These are phyloP conservation scores for Malassezia sympodialis DNA, from an alignment of 1,284 basidiomycete genomes.

Conservation along the genomic window DNA sequence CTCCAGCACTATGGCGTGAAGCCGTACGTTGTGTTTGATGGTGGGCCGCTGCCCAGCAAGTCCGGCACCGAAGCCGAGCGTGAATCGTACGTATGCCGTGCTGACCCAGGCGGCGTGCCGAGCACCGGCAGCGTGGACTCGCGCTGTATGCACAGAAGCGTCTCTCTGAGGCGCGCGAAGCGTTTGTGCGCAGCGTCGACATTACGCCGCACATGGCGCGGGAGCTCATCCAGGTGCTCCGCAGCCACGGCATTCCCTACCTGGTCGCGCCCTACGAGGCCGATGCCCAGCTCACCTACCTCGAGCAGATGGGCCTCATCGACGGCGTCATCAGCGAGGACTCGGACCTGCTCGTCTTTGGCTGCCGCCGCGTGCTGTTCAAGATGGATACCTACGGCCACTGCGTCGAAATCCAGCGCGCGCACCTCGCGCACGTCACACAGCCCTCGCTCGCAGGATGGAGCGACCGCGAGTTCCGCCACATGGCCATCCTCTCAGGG, in stretches of 20 bases:
- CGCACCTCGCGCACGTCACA: slow-evolving; percentile 63
- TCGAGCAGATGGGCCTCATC: slow-evolving; percentile 72
- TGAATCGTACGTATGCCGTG: slow-evolving; percentile 51
- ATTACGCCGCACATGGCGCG: slow-evolving; percentile 95
- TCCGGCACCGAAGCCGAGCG: slow-evolving; percentile 75
- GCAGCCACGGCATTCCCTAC: slow-evolving; percentile 52
- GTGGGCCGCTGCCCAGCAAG: slow-evolving; percentile 88
- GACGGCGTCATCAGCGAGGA: slow-evolving; percentile 95
- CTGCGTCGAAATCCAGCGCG: slow-evolving; percentile 68
- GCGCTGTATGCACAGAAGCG: slow-evolving; percentile 67
- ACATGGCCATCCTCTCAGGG: slow-evolving; percentile 92
- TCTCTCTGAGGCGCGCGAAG: slow-evolving; percentile 69
- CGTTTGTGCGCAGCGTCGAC: slow-evolving; percentile 81
- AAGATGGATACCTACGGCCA: slow-evolving; percentile 52
- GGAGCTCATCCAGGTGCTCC: slow-evolving; percentile 79
- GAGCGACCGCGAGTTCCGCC: slow-evolving; percentile 77
- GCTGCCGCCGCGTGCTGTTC: slow-evolving; percentile 62
- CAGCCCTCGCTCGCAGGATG: slow-evolving; percentile 74
- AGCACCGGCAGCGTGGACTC: slow-evolving; percentile 60
- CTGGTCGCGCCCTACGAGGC: slow-evolving; percentile 98
- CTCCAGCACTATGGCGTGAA: slow-evolving; percentile 71
- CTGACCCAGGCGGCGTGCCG: slow-evolving; percentile 3
- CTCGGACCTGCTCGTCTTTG: slow-evolving; percentile 94
- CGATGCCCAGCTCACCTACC: slow-evolving; percentile 87
- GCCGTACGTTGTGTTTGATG: slow-evolving; percentile 93